Evolutionary conservation across 164 flowering plant genomes (phyloP), one percentile per base, ranked within the genome.

Genomic region (Dillenia suffruticosa): DNA sequence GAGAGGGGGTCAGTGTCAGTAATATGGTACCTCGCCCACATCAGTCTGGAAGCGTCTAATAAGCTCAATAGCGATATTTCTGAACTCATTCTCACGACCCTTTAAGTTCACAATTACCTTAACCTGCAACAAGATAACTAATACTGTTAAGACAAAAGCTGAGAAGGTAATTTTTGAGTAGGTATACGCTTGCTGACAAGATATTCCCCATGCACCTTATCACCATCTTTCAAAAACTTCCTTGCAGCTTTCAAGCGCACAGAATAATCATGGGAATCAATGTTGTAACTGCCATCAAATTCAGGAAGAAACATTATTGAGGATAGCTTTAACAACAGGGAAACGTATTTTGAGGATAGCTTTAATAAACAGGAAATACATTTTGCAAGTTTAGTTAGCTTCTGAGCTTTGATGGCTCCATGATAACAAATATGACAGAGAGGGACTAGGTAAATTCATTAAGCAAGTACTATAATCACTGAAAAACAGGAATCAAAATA

Each of bases 261-360:
- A 58, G 84, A 66, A 72, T 94, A 90, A 77, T 94, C 98, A 76
- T 94, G 98, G 43, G 81, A 75, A 72, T 94, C 97, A 68, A 91
- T 90, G 70, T 84, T 90, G 73, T 89, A 94, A 77, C 98, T 90
- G 83, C 58, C 52, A 56, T 57, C 12, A 54, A 55, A 64, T 56
- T 3, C 12, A 57, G 46, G 16, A 48, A 9, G 59, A 63, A n/a
- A 13, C n/a, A 22, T 58, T 19, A 48, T 49, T 58, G 40, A 52
- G 9, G 32, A 16, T n/a, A 16, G 16, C 24, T 52, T 26, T 26
- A 8, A 51, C 55, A 8, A 15, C 10, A 3, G 10, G 22, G 55
- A 15, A 15, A 15, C 9, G 32, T 26, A 52, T 11, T 6, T 52
- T 52, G 55, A 52, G 55, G 16, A 51, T 32, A 32, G 7, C 40